Percentiles rank a stretch among this genome's conserved stretches.
Conservation (phyloP, 306 rosid species). For the Urtica urens region DNA sequence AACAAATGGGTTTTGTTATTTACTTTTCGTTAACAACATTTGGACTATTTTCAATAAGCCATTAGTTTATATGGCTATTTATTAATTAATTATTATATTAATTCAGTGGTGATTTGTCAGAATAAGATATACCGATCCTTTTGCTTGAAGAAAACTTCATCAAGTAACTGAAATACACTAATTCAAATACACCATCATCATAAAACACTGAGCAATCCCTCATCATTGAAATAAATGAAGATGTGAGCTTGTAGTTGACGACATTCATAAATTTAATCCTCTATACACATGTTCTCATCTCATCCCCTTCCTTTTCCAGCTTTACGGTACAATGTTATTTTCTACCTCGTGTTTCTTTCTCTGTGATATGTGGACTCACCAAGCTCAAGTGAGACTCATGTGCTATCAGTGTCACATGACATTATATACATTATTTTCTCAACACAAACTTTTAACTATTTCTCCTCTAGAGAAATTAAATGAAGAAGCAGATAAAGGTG, state of each 20-base stretch:
- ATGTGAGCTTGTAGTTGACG: neutral
- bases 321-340: neutral
- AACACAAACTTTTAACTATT: neutral
- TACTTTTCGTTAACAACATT: no score
- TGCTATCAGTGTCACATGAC: neutral
- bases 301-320: no score
- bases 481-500: neutral
- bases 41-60: no score
- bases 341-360: neutral
- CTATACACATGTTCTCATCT: no score
- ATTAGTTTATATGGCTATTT: no score
- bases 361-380: neutral
- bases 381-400: neutral
- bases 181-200: neutral
- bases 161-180: neutral
- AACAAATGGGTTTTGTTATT: no score
- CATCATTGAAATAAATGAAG: neutral
- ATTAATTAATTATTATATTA: no score
- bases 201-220: neutral
- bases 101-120: neutral
- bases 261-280: no score
- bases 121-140: neutral
- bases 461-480: neutral
- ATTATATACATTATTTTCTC: neutral
- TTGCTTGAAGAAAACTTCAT: slow-evolving; percentile 6